phyloP scores from a whole-genome alignment of 2,329 filamentous ascomycete species.

The Ilyonectria destructans region DNA sequence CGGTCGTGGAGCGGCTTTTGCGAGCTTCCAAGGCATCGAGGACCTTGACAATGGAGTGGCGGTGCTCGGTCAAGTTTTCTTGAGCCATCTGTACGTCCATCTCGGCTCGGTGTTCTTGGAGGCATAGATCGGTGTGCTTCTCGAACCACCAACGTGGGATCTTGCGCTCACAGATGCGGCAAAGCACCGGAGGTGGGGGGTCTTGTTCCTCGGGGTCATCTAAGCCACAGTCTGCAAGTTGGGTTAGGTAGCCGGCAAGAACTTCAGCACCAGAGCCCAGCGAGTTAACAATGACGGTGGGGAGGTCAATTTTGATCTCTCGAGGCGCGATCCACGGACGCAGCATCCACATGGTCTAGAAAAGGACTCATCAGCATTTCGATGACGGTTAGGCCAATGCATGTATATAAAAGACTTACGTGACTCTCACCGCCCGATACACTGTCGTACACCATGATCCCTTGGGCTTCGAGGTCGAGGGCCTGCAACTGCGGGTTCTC shows the following conservation, averaged over 20 bases:
- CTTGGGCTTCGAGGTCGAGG: conserved; percentile 92
- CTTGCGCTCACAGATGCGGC: conserved; percentile 96
- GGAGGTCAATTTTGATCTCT: conserved; percentile 96
- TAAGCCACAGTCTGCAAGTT: conserved; percentile 86
- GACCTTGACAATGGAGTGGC: conserved; percentile 94
- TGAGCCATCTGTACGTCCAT: conserved; percentile 98
- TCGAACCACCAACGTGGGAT: conserved; percentile 99
- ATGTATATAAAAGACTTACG: conserved; percentile 71
- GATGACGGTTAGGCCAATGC: background rate
- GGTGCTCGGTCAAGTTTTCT: conserved; percentile 91
- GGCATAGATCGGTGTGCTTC: conserved; percentile 96
- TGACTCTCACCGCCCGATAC: conserved; percentile 90
- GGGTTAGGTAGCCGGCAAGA: conserved; percentile 92
- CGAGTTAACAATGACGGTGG: conserved; percentile 90
- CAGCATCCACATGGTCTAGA: conserved; percentile 99
- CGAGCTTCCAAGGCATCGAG: conserved; percentile 91
- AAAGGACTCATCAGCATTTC: conserved; percentile 49
- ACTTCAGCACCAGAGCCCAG: conserved; percentile 96
- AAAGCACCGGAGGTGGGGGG: conserved; percentile 90
- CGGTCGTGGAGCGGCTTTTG: conserved; percentile 74
- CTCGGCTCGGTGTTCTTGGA: conserved; percentile 96
- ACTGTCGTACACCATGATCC: conserved; percentile 97
- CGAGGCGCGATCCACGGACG: conserved; percentile 90
- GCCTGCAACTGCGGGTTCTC: conserved; percentile 59
- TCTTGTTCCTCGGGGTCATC: conserved; percentile 84